Percentiles rank a stretch among this genome's conserved stretches.
phyloP scores from a whole-genome alignment of 768 basidiomycete species.

The Auriscalpium orientale region DNA sequence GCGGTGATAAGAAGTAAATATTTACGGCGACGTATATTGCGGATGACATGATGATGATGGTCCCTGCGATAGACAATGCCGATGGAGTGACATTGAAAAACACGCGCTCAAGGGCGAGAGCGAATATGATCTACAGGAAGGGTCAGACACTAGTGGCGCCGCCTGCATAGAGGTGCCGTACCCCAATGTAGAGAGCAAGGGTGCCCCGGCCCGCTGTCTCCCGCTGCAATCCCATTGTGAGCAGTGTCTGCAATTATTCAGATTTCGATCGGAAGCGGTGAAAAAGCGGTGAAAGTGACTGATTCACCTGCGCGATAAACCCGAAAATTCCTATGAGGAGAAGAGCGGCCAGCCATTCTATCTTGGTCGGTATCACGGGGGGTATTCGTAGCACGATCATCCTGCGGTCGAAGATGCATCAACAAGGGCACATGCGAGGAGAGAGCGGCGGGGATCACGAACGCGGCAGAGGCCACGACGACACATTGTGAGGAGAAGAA shows the following conservation, averaged over 20 bases:
- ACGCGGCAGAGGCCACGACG: constrained; percentile 28
- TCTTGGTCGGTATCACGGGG: constrained; percentile 37
- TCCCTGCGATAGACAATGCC: constrained; percentile 52
- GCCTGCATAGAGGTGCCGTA: not conserved
- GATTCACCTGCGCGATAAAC: constrained; percentile 34
- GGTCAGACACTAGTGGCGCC: not conserved
- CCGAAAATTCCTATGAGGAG: constrained; percentile 46
- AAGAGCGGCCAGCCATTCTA: constrained; percentile 40
- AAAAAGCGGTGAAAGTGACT: not conserved
- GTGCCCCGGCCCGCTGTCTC: constrained; percentile 60
- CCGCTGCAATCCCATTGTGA: constrained; percentile 56
- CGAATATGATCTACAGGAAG: constrained; percentile 53
- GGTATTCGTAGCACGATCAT: constrained; percentile 35
- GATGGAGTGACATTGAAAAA: constrained; percentile 59
- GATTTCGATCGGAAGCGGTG: not conserved
- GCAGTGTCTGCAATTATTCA: constrained; percentile 30
- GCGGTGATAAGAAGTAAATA: not conserved
- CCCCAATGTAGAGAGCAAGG: constrained; percentile 45
- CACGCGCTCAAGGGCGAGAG: constrained; percentile 53
- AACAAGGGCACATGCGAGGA: not conserved
- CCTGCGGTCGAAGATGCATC: constrained; percentile 19
- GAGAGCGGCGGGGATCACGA: not conserved
- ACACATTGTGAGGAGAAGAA: constrained; percentile 60
- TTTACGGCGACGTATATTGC: constrained; percentile 63
- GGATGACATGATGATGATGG: constrained; percentile 51